phyloP scores from a whole-genome alignment of 305 asterid genomes.

The Nicotiana rustica region DNA sequence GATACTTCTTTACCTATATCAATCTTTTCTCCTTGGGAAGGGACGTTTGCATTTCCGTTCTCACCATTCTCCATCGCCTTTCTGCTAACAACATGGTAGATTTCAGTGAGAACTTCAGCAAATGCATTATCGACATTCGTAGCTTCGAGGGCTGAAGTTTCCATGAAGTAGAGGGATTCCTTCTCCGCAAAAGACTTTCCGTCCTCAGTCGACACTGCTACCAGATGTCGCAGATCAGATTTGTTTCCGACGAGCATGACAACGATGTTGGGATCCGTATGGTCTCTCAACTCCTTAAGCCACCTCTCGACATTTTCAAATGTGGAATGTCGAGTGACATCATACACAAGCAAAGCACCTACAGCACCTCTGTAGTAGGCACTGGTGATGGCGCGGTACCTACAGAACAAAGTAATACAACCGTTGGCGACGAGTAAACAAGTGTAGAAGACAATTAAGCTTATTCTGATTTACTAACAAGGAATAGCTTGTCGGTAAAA shows the following conservation, averaged over 20 bases:
- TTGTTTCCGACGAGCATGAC: constrained; percentile 87
- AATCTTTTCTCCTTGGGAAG: constrained; percentile 73
- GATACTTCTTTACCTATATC: constrained; percentile 75
- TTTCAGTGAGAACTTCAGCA: constrained; percentile 75
- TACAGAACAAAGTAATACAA: constrained; percentile 38
- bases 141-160: constrained; percentile 84
- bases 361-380: constrained; percentile 92
- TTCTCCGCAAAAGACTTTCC: constrained; percentile 73
- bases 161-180: constrained; percentile 86
- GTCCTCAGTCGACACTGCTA: constrained; percentile 75
- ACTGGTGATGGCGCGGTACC: constrained; percentile 89
- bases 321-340: constrained; percentile 79
- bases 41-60: constrained; percentile 51
- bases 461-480: not conserved
- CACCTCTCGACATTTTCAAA: constrained; percentile 78
- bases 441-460: not conserved
- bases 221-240: constrained; percentile 82
- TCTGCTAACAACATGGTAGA: constrained; percentile 69
- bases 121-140: constrained; percentile 78
- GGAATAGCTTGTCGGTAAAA: not conserved
- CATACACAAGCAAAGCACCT: constrained; percentile 82
- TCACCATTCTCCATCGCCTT: constrained; percentile 70
- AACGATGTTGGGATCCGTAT: constrained; percentile 79
- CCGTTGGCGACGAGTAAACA: no score
- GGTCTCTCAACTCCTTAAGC: constrained; percentile 78